phyloP scores from a whole-genome alignment of 1,284 basidiomycete species.

The Melanopsichium pennsylvanicum region DNA sequence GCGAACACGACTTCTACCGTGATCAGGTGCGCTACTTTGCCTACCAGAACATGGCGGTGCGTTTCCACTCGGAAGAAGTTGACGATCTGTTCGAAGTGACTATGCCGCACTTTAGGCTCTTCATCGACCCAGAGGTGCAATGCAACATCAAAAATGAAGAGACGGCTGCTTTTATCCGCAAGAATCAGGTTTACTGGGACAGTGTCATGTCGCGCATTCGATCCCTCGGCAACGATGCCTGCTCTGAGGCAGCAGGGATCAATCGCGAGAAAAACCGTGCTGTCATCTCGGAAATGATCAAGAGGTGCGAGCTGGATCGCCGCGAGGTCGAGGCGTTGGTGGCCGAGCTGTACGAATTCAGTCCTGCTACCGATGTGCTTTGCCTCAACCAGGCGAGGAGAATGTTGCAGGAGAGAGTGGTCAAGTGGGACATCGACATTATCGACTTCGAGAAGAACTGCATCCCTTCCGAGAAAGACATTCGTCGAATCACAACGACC shows the following conservation, averaged over 20 bases:
- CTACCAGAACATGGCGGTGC: conserved; percentile 75
- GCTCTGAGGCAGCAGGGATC: conserved; percentile 46
- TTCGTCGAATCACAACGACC: conserved; percentile 63
- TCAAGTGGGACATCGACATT: conserved; percentile 93
- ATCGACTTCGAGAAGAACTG: conserved; percentile 68
- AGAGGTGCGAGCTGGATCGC: conserved; percentile 53
- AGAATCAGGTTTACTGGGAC: conserved; percentile 74
- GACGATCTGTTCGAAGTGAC: conserved; percentile 80
- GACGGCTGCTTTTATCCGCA: conserved; percentile 78
- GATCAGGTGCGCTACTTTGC: conserved; percentile 94
- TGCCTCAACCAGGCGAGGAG: conserved; percentile 87
- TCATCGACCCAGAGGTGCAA: conserved; percentile 83
- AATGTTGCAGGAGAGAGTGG: conserved; percentile 88
- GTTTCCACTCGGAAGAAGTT: conserved; percentile 87
- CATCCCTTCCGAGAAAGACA: conserved; percentile 68
- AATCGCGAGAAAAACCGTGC: conserved; percentile 44
- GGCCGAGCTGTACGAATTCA: conserved; percentile 71
- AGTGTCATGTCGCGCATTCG: conserved; percentile 69
- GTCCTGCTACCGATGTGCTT: conserved; percentile 76
- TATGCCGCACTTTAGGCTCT: conserved; percentile 86
- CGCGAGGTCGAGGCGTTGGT: conserved; percentile 78
- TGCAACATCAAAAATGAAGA: conserved; percentile 88
- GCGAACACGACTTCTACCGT: conserved; percentile 91
- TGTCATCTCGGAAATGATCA: conserved; percentile 41
- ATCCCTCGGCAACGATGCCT: conserved; percentile 68